phyloP scores from a whole-genome alignment of 805 yeast species.

The Candida arabinofermentans region DNA sequence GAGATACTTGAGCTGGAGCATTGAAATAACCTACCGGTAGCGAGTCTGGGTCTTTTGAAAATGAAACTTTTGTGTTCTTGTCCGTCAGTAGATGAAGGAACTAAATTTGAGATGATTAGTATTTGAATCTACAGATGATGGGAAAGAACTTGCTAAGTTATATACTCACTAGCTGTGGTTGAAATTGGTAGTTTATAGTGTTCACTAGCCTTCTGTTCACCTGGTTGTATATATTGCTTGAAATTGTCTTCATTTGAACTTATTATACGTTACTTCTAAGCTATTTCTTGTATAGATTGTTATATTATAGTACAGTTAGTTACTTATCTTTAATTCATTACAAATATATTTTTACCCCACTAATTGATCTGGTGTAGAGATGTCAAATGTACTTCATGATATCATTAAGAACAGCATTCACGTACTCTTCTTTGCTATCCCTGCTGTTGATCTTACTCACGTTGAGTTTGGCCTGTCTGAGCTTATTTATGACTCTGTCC shows the following conservation, averaged over 20 bases:
- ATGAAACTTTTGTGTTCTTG: constrained; percentile 22
- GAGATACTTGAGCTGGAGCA: background rate
- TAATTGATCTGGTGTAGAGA: too few species aligned
- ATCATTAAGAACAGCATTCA: constrained; percentile 35
- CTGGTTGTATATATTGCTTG: constrained; percentile 3
- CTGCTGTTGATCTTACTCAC: constrained; percentile 20
- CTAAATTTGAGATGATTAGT: constrained; percentile 6
- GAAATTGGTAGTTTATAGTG: constrained; percentile 19
- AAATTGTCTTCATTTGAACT: constrained; percentile 1
- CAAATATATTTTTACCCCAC: too few species aligned
- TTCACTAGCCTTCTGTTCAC: constrained; percentile 19
- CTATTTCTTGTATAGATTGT: too few species aligned
- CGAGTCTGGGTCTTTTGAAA: constrained; percentile 24
- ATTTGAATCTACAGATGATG: background rate
- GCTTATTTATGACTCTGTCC: constrained; percentile 30
- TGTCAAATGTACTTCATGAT: constrained; percentile 37
- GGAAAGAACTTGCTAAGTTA: background rate
- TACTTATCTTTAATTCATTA: too few species aligned
- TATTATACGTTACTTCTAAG: background rate
- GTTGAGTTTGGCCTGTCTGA: constrained; percentile 34
- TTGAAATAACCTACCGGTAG: constrained; percentile 20
- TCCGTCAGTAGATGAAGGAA: constrained; percentile 21
- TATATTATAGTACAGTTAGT: too few species aligned
- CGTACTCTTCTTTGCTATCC: constrained; percentile 32
- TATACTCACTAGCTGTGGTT: constrained; percentile 25